Evolutionary conservation across 139 green algal genomes (phyloP), one percentile per base, ranked within the genome.

Genomic region (Chlorella vulgaris): DNA sequence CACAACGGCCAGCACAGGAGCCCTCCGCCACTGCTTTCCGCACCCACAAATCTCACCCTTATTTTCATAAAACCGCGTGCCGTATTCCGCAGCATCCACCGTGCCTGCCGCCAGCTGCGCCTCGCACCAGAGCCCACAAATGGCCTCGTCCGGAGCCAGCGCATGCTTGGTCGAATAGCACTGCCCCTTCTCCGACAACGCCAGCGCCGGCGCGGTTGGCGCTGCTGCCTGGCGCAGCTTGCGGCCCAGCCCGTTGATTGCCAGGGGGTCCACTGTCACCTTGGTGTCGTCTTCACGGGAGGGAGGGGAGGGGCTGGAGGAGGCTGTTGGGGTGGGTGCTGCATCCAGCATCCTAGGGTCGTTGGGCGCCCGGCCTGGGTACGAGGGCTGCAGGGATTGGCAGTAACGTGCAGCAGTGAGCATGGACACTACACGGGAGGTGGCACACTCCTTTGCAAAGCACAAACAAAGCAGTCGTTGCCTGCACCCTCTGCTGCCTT

Each of bases 201-300:
- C 19, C 29, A 77, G 70, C 47, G 63, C n/a, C 10, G 69, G 42
- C 36, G 35, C 36, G 2, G n/a, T 13, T 22, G 13, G n/a, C 7
- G 35, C 35, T 33, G n/a, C 13, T 35, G n/a, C 36, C 36, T 78
- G 26, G 21, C 71, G 71, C 40, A 76, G 51, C 71, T 50, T 36
- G 4, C 71, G 50, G 71, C 71, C 50, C 50, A 78, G 71, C 33
- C 60, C 36, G 71, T 68, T 78, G 47, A 50, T 24, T 4, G 71
- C 33, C 47, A 78, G 51, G 18, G 71, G 71, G 50, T 78, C 71
- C 1, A 78, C 71, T 10, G 29, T 50, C 19, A 67, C 51, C 31
- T n/a, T 36, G 13, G 4, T 13, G 24, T 66, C 29, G 2, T 29
- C 33, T 10, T 40, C 35, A 26, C 39, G 43, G 67, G 21, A 40